Evolutionary conservation across 2,329 filamentous ascomycete genomes (phyloP).

Genomic region (Penicillium sp.): DNA sequence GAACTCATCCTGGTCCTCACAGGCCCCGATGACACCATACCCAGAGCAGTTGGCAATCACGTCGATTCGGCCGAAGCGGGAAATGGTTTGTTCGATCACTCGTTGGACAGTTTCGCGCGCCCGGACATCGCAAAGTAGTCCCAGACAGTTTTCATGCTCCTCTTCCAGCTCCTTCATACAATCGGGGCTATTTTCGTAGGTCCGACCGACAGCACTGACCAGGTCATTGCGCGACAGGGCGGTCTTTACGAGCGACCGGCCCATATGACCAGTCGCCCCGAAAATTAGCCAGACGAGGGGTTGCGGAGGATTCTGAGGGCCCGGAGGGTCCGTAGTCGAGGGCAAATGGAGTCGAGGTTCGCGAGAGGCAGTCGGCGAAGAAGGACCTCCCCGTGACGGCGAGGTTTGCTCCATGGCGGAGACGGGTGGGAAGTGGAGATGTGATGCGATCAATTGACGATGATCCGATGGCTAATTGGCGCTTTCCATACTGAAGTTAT

Average conservation of each 20-base stretch:
- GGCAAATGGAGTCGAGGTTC: conserved; percentile 67
- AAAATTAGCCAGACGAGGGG: conserved; percentile 92
- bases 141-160: conserved; percentile 66
- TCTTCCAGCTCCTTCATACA: conserved; percentile 73
- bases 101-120: conserved; percentile 75
- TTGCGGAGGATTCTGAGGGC: conserved; percentile 68
- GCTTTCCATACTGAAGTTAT: not conserved
- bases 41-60: conserved; percentile 92
- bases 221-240: conserved; percentile 80
- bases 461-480: not conserved
- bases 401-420: conserved; percentile 32
- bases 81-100: conserved; percentile 71
- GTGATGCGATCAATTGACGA: not conserved
- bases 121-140: conserved; percentile 87
- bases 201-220: conserved; percentile 84
- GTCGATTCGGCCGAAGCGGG: conserved; percentile 80
- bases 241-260: conserved; percentile 82
- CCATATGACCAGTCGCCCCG: conserved; percentile 96
- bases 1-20: conserved; percentile 94
- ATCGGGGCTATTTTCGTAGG: conserved; percentile 73
- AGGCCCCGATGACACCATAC: conserved; percentile 92
- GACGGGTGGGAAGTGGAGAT: conserved; percentile 1
- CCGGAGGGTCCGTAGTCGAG: conserved; percentile 82
- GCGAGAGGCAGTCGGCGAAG: conserved; percentile 33
- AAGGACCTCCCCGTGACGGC: conserved; percentile 28